phyloP scores from a whole-genome alignment of 2,329 filamentous ascomycete genomes.

The Ceratocystis alfenasii region DNA sequence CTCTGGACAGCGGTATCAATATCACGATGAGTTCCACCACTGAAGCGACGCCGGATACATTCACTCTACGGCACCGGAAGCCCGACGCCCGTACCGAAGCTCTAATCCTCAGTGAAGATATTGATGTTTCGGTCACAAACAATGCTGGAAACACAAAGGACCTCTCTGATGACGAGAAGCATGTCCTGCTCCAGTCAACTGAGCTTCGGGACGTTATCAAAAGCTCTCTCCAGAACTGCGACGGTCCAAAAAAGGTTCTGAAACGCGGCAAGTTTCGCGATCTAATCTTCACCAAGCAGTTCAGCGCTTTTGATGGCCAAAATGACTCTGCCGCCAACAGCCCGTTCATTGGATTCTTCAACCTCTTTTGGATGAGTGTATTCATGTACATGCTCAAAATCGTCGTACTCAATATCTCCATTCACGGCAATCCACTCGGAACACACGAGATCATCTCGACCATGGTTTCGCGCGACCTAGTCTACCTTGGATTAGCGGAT shows the following conservation, averaged over 20 bases:
- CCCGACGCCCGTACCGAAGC: slow-evolving; percentile 4
- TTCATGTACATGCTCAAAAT: slow-evolving; percentile 55
- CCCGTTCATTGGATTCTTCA: slow-evolving; percentile 69
- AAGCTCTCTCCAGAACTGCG: slow-evolving; percentile 11
- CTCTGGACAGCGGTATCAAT: background rate
- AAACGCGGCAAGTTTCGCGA: slow-evolving; percentile 31
- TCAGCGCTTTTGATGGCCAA: slow-evolving; percentile 62
- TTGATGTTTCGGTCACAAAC: slow-evolving; percentile 20
- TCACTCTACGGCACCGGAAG: slow-evolving; percentile 12
- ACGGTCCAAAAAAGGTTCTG: slow-evolving; percentile 5
- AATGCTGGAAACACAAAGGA: slow-evolving; percentile 21
- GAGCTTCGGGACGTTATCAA: slow-evolving; percentile 15
- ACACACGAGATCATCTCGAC: slow-evolving; percentile 58
- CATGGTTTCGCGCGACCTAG: slow-evolving; percentile 48
- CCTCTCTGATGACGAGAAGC: slow-evolving; percentile 25
- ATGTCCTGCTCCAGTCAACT: slow-evolving; percentile 18
- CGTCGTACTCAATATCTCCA: slow-evolving; percentile 54
- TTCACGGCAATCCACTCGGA: slow-evolving; percentile 57
- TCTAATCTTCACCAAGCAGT: slow-evolving; percentile 59
- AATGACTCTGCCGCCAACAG: slow-evolving; percentile 53
- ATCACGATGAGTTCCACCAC: background rate
- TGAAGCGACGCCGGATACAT: background rate
- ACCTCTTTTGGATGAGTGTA: slow-evolving; percentile 63
- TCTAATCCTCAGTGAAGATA: slow-evolving; percentile 23
- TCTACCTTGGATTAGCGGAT: slow-evolving; percentile 50